These are phyloP conservation scores for Trichoderma brevicompactum DNA, from an alignment of 2,329 filamentous ascomycete genomes.

Conservation along the genomic window DNA sequence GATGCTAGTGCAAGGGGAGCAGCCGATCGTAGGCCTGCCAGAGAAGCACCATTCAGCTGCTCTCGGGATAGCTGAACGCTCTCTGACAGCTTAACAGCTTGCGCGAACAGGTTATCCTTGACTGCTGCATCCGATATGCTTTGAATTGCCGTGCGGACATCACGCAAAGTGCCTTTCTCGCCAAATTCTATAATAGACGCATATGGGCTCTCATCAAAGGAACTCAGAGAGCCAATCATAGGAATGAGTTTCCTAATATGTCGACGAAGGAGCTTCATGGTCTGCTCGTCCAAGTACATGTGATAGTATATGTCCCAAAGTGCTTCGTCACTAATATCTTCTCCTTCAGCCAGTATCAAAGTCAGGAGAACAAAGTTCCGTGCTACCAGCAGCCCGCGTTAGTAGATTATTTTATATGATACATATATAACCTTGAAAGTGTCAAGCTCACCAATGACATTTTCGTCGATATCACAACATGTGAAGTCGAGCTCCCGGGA, in stretches of 20 bases:
- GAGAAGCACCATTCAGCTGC: conserved; percentile 29
- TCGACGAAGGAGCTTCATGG: conserved; percentile 43
- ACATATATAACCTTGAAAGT: neutral
- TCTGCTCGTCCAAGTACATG: conserved; percentile 48
- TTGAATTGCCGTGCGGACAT: conserved; percentile 47
- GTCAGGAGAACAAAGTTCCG: conserved; percentile 60
- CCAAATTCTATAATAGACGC: conserved; percentile 53
- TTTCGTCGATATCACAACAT: conserved; percentile 57
- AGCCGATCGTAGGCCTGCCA: conserved; percentile 45
- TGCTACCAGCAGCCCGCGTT: conserved; percentile 43
- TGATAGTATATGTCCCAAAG: conserved; percentile 63
- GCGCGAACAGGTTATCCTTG: conserved; percentile 27
- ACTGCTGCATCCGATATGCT: conserved; percentile 33
- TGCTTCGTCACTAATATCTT: conserved; percentile 34
- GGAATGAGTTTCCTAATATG: conserved; percentile 52
- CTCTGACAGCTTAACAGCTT: conserved; percentile 29
- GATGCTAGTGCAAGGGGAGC: conserved; percentile 43
- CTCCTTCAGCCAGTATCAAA: conserved; percentile 51
- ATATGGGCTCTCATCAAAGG: conserved; percentile 53
- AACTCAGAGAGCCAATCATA: conserved; percentile 44
- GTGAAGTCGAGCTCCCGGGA: conserved; percentile 57
- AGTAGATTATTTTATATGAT: neutral
- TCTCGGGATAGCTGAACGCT: conserved; percentile 34
- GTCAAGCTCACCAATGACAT: conserved; percentile 51
- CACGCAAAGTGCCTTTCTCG: conserved; percentile 50